These are phyloP conservation scores for Lenzites betulinus DNA, from an alignment of 768 basidiomycete genomes.

Conservation along the genomic window DNA sequence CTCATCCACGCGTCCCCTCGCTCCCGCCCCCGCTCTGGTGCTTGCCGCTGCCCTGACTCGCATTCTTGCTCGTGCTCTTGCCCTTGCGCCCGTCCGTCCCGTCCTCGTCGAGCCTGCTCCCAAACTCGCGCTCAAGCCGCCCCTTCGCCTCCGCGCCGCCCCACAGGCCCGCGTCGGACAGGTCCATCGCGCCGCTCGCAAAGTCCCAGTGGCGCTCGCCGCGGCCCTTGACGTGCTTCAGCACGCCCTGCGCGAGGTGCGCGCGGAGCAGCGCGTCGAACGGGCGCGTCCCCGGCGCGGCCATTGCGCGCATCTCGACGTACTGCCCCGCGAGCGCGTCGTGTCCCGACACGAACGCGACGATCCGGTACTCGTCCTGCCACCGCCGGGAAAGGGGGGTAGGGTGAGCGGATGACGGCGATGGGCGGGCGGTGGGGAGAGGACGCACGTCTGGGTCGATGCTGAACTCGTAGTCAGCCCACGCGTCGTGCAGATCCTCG, in stretches of 20 bases:
- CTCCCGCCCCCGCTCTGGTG: too few relatives aligned
- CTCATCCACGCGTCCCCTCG: too few relatives aligned
- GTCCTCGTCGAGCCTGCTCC: constrained; percentile 20
- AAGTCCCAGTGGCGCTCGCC: constrained; percentile 33
- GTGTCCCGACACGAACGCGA: constrained; percentile 33
- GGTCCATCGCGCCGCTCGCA: constrained; percentile 16
- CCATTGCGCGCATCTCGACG: constrained; percentile 34
- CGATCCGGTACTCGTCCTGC: constrained; percentile 35
- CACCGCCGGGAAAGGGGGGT: too few relatives aligned
- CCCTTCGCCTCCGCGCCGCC: constrained; percentile 27
- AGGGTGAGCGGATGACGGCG: background rate
- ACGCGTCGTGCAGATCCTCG: constrained; percentile 28
- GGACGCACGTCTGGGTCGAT: constrained; percentile 32
- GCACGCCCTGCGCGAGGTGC: constrained; percentile 36
- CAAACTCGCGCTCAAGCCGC: constrained; percentile 30
- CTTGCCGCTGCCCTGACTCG: too few relatives aligned
- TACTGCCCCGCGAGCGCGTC: constrained; percentile 29
- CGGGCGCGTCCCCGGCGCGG: constrained; percentile 33
- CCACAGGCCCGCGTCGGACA: constrained; percentile 30
- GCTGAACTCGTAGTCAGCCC: constrained; percentile 32
- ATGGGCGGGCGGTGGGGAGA: background rate
- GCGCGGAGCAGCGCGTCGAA: constrained; percentile 36
- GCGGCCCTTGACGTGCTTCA: constrained; percentile 38
- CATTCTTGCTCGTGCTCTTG: too few relatives aligned
- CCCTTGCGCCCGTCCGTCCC: too few relatives aligned